phyloP scores from a whole-genome alignment of 345 rosid genomes.

The Populus tremula region DNA sequence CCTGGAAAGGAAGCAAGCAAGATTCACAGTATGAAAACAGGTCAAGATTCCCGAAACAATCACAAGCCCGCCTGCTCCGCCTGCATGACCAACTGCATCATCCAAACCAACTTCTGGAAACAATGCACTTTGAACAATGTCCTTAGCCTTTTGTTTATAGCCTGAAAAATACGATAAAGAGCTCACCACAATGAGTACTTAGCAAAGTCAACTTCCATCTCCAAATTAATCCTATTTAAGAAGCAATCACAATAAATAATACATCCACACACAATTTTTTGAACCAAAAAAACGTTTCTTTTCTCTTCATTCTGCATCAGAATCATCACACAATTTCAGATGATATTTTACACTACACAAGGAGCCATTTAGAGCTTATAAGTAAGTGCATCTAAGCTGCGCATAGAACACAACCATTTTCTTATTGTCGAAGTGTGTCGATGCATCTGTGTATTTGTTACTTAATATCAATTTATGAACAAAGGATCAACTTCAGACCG shows the following conservation, averaged over 20 bases:
- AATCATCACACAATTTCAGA: neutral
- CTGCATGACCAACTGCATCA: conserved; percentile 67
- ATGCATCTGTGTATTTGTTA: too few relatives aligned
- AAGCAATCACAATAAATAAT: neutral
- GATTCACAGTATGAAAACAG: conserved; percentile 86
- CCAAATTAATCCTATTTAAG: neutral
- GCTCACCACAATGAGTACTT: neutral
- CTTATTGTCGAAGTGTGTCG: neutral
- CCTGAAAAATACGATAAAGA: conserved; percentile 42
- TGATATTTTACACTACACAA: neutral
- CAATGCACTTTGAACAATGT: conserved; percentile 76
- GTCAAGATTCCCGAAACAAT: conserved; percentile 78
- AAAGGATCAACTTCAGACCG: too few relatives aligned
- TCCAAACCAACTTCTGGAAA: conserved; percentile 88
- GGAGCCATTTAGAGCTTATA: neutral
- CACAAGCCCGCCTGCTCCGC: conserved; percentile 90
- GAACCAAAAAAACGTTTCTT: neutral
- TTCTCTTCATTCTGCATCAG: neutral
- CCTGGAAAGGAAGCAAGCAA: conserved; percentile 88
- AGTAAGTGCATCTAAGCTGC: neutral
- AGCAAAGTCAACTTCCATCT: neutral
- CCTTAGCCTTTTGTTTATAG: conserved; percentile 66
- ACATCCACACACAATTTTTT: neutral
- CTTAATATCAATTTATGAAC: too few relatives aligned
- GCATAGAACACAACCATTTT: neutral